Evolutionary conservation across 192 early-diverging fungal species (phyloP).

Genomic region (Jimgerdemannia lactiflua): DNA sequence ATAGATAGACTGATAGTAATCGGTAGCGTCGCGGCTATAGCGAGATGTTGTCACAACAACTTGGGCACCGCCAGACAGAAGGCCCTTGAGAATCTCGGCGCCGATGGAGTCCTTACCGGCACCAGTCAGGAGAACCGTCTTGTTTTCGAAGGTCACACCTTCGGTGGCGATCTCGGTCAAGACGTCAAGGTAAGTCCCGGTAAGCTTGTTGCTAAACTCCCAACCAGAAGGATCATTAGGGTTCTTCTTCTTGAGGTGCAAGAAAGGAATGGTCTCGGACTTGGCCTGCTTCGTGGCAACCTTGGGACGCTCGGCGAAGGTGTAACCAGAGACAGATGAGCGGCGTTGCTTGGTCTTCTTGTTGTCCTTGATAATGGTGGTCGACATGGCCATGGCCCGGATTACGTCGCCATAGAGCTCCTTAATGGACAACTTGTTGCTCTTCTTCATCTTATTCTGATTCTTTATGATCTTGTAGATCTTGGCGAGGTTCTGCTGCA

Average conservation of each 20-base stretch:
- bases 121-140: slow-evolving; percentile 86
- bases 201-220: slow-evolving; percentile 79
- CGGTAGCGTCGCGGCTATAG: slow-evolving; percentile 73
- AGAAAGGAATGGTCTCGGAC: slow-evolving; percentile 72
- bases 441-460: slow-evolving; percentile 76
- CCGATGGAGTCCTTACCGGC: slow-evolving; percentile 90
- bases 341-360: slow-evolving; percentile 47
- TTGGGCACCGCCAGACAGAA: slow-evolving; percentile 83
- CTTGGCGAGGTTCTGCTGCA: slow-evolving; percentile 73
- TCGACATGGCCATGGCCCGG: slow-evolving; percentile 74
- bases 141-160: slow-evolving; percentile 85
- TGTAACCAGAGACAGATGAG: slow-evolving; percentile 28
- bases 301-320: slow-evolving; percentile 42
- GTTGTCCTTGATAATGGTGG: slow-evolving; percentile 61
- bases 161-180: slow-evolving; percentile 75
- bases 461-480: slow-evolving; percentile 78
- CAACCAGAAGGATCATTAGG: slow-evolving; percentile 69
- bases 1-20: slow-evolving; percentile 89
- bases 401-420: slow-evolving; percentile 70
- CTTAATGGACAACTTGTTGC: slow-evolving; percentile 65
- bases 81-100: slow-evolving; percentile 74
- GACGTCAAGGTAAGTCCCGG: slow-evolving; percentile 79
- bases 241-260: slow-evolving; percentile 73
- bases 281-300: slow-evolving; percentile 34
- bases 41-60: slow-evolving; percentile 92